Evolutionary conservation across 108 stramenopile genomes (phyloP).

Genomic region (Discostella stelligeroides): DNA sequence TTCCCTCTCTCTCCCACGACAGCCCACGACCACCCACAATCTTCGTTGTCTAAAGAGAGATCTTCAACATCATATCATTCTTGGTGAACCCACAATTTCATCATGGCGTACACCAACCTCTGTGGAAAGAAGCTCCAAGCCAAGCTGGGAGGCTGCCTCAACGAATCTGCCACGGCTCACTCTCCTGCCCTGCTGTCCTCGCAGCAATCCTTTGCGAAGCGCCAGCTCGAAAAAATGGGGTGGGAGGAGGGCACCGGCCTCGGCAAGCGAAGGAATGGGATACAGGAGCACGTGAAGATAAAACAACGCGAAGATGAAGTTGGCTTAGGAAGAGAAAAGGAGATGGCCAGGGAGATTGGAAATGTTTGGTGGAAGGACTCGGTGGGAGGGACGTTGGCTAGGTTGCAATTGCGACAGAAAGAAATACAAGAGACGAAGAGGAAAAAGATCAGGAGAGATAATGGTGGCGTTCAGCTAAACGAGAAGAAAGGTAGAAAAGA

Average conservation of each 20-base stretch:
- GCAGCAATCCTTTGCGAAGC: slow-evolving; percentile 61
- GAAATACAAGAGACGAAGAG: slow-evolving; percentile 47
- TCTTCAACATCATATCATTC: no score
- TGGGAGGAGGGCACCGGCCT: slow-evolving; percentile 91
- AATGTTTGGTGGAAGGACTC: slow-evolving; percentile 87
- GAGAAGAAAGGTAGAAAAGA: slow-evolving; percentile 43
- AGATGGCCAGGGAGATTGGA: slow-evolving; percentile 33
- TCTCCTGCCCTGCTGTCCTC: slow-evolving; percentile 53
- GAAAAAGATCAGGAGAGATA: slow-evolving; percentile 44
- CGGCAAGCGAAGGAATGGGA: slow-evolving; percentile 86
- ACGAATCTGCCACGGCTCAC: slow-evolving; percentile 54
- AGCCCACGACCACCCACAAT: no score
- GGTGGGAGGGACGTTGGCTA: slow-evolving; percentile 79
- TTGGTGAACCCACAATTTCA: not conserved
- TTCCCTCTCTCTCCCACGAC: no score
- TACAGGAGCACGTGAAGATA: slow-evolving; percentile 76
- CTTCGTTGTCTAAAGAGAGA: no score
- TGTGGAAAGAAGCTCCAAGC: slow-evolving; percentile 60
- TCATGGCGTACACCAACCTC: slow-evolving; percentile 57
- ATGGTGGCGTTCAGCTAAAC: slow-evolving; percentile 26
- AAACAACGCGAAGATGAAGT: slow-evolving; percentile 77
- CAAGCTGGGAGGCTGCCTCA: slow-evolving; percentile 60
- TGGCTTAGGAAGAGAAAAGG: slow-evolving; percentile 65
- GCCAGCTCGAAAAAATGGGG: slow-evolving; percentile 86
- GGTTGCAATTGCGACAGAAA: slow-evolving; percentile 43